These are phyloP conservation scores for Exserohilum rostratum DNA, from an alignment of 2,329 filamentous ascomycete species.

Conservation along the genomic window DNA sequence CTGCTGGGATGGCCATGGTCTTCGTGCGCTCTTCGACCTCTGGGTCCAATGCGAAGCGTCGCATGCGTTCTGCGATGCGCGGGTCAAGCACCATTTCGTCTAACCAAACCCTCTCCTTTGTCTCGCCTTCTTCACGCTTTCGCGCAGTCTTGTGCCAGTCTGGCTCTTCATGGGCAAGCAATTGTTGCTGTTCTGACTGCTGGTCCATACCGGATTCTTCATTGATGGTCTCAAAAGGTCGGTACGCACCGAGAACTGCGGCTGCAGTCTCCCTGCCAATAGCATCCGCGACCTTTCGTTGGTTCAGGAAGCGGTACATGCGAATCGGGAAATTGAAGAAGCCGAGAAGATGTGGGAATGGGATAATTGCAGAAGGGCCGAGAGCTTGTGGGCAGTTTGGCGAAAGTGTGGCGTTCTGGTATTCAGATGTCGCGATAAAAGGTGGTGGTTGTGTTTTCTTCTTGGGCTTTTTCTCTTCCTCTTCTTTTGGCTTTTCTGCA, in stretches of 20 bases:
- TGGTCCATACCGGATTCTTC: slow-evolving; percentile 37
- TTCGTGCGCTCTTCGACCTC: slow-evolving; percentile 72
- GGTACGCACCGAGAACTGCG: slow-evolving; percentile 69
- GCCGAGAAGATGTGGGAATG: slow-evolving; percentile 88
- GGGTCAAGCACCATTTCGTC: slow-evolving; percentile 76
- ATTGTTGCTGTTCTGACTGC: slow-evolving; percentile 66
- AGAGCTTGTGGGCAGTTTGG: slow-evolving; percentile 71
- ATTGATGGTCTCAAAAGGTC: slow-evolving; percentile 50
- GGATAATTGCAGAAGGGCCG: slow-evolving; percentile 72
- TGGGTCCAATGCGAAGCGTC: slow-evolving; percentile 71
- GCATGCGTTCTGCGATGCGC: slow-evolving; percentile 79
- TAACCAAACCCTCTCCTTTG: slow-evolving; percentile 71
- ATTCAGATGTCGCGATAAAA: slow-evolving; percentile 75
- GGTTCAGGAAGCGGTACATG: slow-evolving; percentile 85
- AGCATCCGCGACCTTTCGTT: slow-evolving; percentile 81
- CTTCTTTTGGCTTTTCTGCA: slow-evolving; percentile 43
- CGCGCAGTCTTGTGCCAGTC: slow-evolving; percentile 85
- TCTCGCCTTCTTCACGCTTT: slow-evolving; percentile 58
- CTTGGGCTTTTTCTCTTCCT: slow-evolving; percentile 52
- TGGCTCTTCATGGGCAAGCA: slow-evolving; percentile 73
- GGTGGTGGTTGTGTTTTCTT: slow-evolving; percentile 68
- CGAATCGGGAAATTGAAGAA: slow-evolving; percentile 89
- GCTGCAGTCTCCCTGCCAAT: slow-evolving; percentile 88
- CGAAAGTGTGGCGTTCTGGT: slow-evolving; percentile 69
- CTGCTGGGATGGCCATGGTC: slow-evolving; percentile 19